Evolutionary conservation across 768 basidiomycete species (phyloP).

Genomic region (Lyophyllum atratum): DNA sequence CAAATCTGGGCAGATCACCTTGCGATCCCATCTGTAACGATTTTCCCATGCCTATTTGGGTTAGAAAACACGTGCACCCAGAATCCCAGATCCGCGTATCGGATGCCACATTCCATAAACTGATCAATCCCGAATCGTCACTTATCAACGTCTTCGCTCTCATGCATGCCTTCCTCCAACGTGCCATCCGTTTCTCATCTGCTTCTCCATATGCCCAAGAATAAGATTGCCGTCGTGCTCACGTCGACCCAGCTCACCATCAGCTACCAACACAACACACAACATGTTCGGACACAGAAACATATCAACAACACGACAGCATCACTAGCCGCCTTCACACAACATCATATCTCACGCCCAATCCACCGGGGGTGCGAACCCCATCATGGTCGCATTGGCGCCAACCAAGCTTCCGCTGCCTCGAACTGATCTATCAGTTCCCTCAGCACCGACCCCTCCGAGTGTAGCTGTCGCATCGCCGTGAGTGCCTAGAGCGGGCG

Average conservation of each 20-base stretch:
- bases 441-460: conserved; percentile 76
- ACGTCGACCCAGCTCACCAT: conserved; percentile 9
- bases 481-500: conserved; percentile 63
- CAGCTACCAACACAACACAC: conserved; percentile 15
- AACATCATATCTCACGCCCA: conserved; percentile 1
- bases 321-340: not conserved
- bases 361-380: not conserved
- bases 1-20: conserved; percentile 15
- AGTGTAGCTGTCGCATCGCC: conserved; percentile 88
- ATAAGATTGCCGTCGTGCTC: conserved; percentile 18
- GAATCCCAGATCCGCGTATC: conserved; percentile 31
- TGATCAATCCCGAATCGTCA: no score
- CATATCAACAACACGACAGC: conserved; percentile 17
- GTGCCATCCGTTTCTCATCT: conserved; percentile 19
- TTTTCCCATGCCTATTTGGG: conserved; percentile 32
- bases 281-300: conserved; percentile 12
- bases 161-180: conserved; percentile 20
- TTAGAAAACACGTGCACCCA: conserved; percentile 23
- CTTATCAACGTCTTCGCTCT: conserved; percentile 22
- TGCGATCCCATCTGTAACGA: conserved; percentile 24
- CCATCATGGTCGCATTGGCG: conserved; percentile 82
- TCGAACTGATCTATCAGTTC: conserved; percentile 97
- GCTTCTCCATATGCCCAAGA: conserved; percentile 21
- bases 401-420: conserved; percentile 91
- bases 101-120: conserved; percentile 15